Base-by-base conservation (phyloP, 2,329 filamentous ascomycete species). In the Lecanosticta acicola region DNA sequence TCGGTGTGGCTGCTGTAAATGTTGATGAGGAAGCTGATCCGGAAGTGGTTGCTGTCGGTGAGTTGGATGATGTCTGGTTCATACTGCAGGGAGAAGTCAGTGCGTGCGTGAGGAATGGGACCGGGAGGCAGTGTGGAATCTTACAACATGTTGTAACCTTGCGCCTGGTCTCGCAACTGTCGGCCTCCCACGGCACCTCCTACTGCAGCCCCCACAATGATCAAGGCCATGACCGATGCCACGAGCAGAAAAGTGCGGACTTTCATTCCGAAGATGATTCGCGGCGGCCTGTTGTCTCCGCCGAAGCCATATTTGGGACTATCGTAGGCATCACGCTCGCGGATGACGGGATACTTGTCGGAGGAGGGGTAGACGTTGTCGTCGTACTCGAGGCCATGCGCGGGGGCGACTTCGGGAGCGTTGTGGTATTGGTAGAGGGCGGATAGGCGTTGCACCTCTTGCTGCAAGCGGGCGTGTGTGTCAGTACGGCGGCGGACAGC, bases 211-310 rank as follows among this genome's bases (percentile, higher is more conserved):
- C 64, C 64, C 5, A 66, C 58, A 1, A 66, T 50, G 17, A 67
- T 51, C 24, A 60, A 48, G 2, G 58, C 45, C 48, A 67, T 61
- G 13, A 64, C 49, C 18, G 55, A 32, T 11, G 60, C 57, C 2
- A 67, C 64, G 5, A 66, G 17, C 49, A 65, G 44, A 44, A 67
- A 67, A 1, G 62, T 66, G 26, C 55, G 49, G 24, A 66, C 49
- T 44, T 66, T 66, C 64, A 67, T 67, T 13, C 64, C 64, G 52
- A 66, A 67, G 46, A 67, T 66, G 53, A 67, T 67, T n/a, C 60
- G 53, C 17, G 64, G 64, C 43, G 64, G 64, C 32, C 56, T 56
- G 48, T 59, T 60, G 53, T 58, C 53, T 48, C 52, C 55, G n/a
- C 46, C 53, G 33, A 52, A 54, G 32, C 42, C 50, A 47, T 55